Conservation (phyloP, 2,329 filamentous ascomycete species). For the Fusarium globosum region DNA sequence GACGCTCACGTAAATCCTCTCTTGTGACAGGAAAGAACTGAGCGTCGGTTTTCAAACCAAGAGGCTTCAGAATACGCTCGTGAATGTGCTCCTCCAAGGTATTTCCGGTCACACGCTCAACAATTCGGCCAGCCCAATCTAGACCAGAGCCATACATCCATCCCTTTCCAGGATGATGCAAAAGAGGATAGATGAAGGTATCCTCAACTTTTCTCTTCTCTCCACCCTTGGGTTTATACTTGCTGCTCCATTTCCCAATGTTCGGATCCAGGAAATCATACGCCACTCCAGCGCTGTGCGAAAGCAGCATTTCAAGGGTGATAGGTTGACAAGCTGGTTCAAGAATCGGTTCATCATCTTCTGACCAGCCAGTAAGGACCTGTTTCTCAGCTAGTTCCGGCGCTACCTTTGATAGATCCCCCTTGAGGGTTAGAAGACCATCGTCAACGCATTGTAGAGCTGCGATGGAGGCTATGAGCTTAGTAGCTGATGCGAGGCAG, state of each 20-base stretch:
- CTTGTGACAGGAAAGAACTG: slow-evolving; percentile 54
- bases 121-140: slow-evolving; percentile 65
- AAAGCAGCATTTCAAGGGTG: slow-evolving; percentile 63
- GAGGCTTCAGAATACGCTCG: slow-evolving; percentile 56
- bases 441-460: slow-evolving; percentile 66
- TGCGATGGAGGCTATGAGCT: slow-evolving; percentile 63
- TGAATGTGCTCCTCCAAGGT: slow-evolving; percentile 58
- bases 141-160: slow-evolving; percentile 63
- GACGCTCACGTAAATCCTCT: slow-evolving; percentile 49
- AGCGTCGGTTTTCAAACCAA: slow-evolving; percentile 53
- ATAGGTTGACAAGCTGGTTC: slow-evolving; percentile 52
- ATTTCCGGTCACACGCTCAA: slow-evolving; percentile 59
- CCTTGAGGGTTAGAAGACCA: slow-evolving; percentile 58
- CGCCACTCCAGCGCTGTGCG: slow-evolving; percentile 60
- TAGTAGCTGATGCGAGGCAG: slow-evolving; percentile 53
- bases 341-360: slow-evolving; percentile 53
- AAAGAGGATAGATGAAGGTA: slow-evolving; percentile 56
- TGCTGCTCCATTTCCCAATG: slow-evolving; percentile 51
- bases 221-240: slow-evolving; percentile 38
- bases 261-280: slow-evolving; percentile 57
- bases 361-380: slow-evolving; percentile 60
- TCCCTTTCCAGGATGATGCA: slow-evolving; percentile 61
- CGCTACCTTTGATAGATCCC: slow-evolving; percentile 56
- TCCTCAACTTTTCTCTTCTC: slow-evolving; percentile 53
- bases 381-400: slow-evolving; percentile 61